phyloP scores from a whole-genome alignment of 805 yeast genomes.

The Ogataea nakhonphanomensis region DNA sequence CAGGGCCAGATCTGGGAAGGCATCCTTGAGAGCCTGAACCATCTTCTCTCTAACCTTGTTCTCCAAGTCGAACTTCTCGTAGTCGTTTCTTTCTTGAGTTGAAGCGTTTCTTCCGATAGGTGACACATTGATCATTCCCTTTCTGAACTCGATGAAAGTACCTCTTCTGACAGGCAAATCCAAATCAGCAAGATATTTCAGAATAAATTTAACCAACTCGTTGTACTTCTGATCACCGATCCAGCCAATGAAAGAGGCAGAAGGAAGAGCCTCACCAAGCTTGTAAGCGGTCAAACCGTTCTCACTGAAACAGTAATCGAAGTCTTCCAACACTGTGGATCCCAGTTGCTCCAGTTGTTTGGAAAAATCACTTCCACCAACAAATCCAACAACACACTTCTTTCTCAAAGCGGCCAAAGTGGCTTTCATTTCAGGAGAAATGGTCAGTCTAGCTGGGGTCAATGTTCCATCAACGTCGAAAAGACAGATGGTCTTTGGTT shows the following conservation, averaged over 20 bases:
- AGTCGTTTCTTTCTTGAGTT: slow-evolving; percentile 89
- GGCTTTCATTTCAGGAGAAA: slow-evolving; percentile 74
- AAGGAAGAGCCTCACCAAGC: slow-evolving; percentile 79
- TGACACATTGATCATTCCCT: slow-evolving; percentile 97
- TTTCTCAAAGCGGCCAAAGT: slow-evolving; percentile 73
- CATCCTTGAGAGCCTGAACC: slow-evolving; percentile 79
- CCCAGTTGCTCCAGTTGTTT: slow-evolving; percentile 98
- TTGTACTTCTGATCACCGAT: slow-evolving; percentile 94
- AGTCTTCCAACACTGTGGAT: slow-evolving; percentile 65
- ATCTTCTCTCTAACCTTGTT: slow-evolving; percentile 79
- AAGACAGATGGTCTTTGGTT: slow-evolving; percentile 83
- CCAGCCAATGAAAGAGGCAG: slow-evolving; percentile 94
- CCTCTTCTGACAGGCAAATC: slow-evolving; percentile 98
- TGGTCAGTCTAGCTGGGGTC: slow-evolving; percentile 83
- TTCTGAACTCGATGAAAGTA: slow-evolving; percentile 97
- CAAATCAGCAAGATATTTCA: slow-evolving; percentile 77
- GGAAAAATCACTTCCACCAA: slow-evolving; percentile 92
- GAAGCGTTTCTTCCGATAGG: slow-evolving; percentile 99
- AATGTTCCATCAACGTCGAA: slow-evolving; percentile 98
- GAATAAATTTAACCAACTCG: slow-evolving; percentile 78
- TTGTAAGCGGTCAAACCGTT: slow-evolving; percentile 98
- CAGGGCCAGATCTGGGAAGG: slow-evolving; percentile 78
- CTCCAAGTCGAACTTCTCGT: slow-evolving; percentile 76
- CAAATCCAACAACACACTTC: slow-evolving; percentile 94
- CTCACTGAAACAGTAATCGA: slow-evolving; percentile 96